phyloP scores from a whole-genome alignment of 257 asterid genomes.

The Nicotiana otophora region DNA sequence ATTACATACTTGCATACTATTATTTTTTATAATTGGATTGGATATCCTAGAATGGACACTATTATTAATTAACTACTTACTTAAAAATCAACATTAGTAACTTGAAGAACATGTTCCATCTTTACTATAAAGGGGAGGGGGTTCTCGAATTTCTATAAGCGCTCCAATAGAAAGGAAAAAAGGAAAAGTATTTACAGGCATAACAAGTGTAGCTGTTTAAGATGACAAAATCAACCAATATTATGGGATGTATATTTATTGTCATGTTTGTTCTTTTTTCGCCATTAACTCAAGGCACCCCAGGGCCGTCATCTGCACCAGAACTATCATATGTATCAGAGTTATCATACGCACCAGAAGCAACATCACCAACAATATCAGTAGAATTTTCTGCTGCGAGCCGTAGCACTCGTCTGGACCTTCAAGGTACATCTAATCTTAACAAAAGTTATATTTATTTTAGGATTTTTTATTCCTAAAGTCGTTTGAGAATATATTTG shows the following conservation, averaged over 20 bases:
- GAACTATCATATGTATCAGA: too few relatives aligned
- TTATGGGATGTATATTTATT: neutral
- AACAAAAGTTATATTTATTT: too few relatives aligned
- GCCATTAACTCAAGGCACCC: neutral
- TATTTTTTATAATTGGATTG: neutral
- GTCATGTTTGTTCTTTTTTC: neutral
- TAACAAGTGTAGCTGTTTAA: neutral
- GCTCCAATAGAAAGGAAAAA: neutral
- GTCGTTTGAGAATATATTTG: too few relatives aligned
- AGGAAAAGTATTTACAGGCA: neutral
- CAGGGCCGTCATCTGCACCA: too few relatives aligned
- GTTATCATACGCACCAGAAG: neutral
- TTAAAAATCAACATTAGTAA: neutral
- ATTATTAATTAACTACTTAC: neutral
- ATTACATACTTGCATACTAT: neutral
- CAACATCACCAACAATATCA: neutral
- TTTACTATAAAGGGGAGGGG: neutral
- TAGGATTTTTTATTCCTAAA: too few relatives aligned
- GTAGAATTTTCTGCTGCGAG: neutral
- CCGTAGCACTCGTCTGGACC: neutral
- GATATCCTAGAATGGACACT: neutral
- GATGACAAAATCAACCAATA: neutral
- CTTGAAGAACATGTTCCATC: neutral
- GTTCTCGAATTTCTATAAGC: neutral
- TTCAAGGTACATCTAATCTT: too few relatives aligned